These are phyloP conservation scores for Podaxis pistillaris DNA, from an alignment of 768 basidiomycete genomes.

Conservation along the genomic window DNA sequence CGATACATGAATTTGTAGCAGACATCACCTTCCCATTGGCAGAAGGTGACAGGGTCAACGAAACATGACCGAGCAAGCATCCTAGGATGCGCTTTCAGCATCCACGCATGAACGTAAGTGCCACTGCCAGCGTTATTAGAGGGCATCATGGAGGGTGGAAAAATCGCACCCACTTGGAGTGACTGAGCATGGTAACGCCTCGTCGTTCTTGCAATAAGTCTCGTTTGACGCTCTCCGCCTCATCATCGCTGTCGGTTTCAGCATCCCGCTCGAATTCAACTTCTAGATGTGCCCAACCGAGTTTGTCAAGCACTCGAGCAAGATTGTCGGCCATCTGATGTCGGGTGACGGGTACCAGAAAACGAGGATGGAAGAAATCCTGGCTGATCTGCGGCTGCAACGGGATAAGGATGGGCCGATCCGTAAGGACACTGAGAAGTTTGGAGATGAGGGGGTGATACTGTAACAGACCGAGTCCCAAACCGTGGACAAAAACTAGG, in stretches of 20 bases:
- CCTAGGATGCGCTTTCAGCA: conserved; percentile 73
- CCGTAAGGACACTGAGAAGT: conserved; percentile 52
- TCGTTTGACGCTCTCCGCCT: conserved; percentile 22
- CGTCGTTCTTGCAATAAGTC: conserved; percentile 24
- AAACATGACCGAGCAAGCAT: conserved; percentile 79
- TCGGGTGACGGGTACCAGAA: conserved; percentile 68
- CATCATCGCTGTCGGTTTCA: conserved; percentile 25
- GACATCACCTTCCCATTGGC: conserved; percentile 94
- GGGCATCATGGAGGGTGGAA: neutral
- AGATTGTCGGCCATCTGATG: conserved; percentile 57
- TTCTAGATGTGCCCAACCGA: conserved; percentile 58
- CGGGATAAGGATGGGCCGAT: conserved; percentile 71
- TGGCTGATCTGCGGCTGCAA: conserved; percentile 89
- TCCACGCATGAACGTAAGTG: conserved; percentile 85
- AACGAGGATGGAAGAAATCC: conserved; percentile 74
- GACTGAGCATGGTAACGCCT: conserved; percentile 79
- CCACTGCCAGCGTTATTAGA: conserved; percentile 43
- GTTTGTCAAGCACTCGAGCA: conserved; percentile 50
- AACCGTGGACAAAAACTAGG: conserved; percentile 83
- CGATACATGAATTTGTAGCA: conserved; percentile 91
- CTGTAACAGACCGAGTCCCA: conserved; percentile 80
- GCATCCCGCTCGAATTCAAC: conserved; percentile 20
- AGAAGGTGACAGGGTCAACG: conserved; percentile 88
- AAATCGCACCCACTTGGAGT: conserved; percentile 70
- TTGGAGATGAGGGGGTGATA: conserved; percentile 62